phyloP scores from a whole-genome alignment of 192 early-diverging fungal species.

The Backusella australiensis region DNA sequence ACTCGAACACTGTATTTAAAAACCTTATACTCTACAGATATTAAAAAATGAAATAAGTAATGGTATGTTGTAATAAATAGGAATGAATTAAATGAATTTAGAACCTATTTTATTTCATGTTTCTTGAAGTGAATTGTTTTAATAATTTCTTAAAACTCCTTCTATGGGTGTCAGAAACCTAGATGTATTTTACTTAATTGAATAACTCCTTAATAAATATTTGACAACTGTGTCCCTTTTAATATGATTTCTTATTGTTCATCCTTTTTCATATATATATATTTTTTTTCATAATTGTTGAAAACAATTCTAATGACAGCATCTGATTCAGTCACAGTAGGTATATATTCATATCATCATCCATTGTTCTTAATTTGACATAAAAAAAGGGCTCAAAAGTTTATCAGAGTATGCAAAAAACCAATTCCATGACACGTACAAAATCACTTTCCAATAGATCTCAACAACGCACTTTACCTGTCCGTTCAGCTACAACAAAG shows the following conservation, averaged over 20 bases:
- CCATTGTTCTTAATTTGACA: not conserved
- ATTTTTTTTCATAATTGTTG: not conserved
- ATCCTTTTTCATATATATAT: not conserved
- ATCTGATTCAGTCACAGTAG: not conserved
- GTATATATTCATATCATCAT: not conserved
- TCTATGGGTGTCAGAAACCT: constrained; percentile 1
- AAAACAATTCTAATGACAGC: not conserved
- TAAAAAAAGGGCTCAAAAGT: not conserved
- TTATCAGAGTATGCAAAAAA: not conserved
- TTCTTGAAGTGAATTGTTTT: not conserved
- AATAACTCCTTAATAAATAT: constrained; percentile 1
- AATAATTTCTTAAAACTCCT: not conserved
- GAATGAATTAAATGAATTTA: not conserved
- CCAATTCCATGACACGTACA: not conserved
- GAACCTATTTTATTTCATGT: not conserved
- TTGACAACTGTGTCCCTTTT: not conserved
- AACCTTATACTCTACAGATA: not conserved
- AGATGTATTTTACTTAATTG: not conserved
- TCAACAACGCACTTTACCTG: not conserved
- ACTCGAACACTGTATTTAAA: not conserved
- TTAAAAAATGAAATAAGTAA: not conserved
- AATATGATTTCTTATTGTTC: not conserved
- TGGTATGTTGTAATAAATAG: not conserved
- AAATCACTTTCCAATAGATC: not conserved
- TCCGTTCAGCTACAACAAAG: not conserved